A percentile compares a stretch with the other conserved stretches of the same genome.
These are phyloP conservation scores for Fusarium oligoseptatum DNA, from an alignment of 2,329 filamentous ascomycete genomes.

Conservation along the genomic window DNA sequence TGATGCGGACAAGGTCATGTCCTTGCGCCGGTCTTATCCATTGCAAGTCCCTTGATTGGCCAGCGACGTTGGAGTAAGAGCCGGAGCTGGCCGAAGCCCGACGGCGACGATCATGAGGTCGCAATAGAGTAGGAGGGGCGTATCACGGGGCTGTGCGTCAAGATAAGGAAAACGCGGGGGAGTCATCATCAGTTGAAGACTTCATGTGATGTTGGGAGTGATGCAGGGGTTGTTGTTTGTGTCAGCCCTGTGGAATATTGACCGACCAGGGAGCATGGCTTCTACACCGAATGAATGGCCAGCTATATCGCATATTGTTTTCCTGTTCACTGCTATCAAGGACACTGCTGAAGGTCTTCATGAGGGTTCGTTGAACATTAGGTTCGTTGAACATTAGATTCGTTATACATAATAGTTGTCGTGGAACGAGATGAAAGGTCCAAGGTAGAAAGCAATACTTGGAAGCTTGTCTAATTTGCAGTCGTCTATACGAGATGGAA, in stretches of 20 bases:
- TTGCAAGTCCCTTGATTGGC: conserved; percentile 33
- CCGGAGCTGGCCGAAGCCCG: conserved; percentile 42
- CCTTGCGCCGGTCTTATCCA: conserved; percentile 23
- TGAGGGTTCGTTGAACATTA: neutral
- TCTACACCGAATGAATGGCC: neutral
- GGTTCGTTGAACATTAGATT: neutral
- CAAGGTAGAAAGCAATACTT: neutral
- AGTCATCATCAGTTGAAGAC: neutral
- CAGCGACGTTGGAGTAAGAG: neutral
- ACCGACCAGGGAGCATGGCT: neutral
- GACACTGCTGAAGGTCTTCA: neutral
- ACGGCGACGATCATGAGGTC: conserved; percentile 25
- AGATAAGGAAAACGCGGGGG: neutral
- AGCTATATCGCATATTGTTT: neutral
- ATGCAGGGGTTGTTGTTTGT: neutral
- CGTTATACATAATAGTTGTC: neutral
- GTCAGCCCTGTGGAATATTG: neutral
- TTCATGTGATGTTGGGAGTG: neutral
- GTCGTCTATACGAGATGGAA: neutral
- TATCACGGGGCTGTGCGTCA: conserved; percentile 6
- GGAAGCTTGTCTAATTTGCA: no score
- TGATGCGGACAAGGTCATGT: conserved; percentile 35
- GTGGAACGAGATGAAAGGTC: neutral
- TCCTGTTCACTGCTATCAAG: neutral
- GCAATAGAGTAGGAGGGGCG: conserved; percentile 17